Evolutionary conservation across 1,139 yeast genomes (phyloP).

Genomic region (Geotrichum macrosporum): DNA sequence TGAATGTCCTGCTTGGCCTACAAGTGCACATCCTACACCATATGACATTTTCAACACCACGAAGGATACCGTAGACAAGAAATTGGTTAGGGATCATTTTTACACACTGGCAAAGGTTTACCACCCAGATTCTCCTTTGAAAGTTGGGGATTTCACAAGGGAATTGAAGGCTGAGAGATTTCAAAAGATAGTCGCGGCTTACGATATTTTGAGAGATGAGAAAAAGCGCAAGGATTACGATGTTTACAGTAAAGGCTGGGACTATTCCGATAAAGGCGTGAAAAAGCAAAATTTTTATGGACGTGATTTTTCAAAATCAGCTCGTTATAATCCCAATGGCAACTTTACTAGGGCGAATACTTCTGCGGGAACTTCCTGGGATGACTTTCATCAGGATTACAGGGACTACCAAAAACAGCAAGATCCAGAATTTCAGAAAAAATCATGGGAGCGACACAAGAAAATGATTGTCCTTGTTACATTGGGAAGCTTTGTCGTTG

Average conservation of each 20-base stretch:
- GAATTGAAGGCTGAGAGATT: conserved; percentile 47
- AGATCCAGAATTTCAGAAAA: conserved; percentile 33
- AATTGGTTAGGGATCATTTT: conserved; percentile 52
- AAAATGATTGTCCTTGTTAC: conserved; percentile 31
- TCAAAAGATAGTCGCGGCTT: conserved; percentile 68
- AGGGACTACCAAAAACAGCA: conserved; percentile 22
- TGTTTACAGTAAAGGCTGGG: conserved; percentile 23
- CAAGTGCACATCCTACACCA: conserved; percentile 57
- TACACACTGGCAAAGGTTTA: conserved; percentile 68
- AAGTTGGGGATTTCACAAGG: conserved; percentile 19
- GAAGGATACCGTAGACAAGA: conserved; percentile 39
- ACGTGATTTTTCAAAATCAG: conserved; percentile 18
- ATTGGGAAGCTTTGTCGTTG: conserved; percentile 29
- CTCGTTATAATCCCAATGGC: conserved; percentile 10
- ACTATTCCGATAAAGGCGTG: conserved; percentile 30
- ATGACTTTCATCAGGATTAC: conserved; percentile 23
- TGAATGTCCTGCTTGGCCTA: conserved; percentile 52
- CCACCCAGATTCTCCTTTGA: conserved; percentile 67
- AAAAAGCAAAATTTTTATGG: conserved; percentile 35
- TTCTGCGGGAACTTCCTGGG: conserved; percentile 29
- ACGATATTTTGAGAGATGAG: conserved; percentile 62
- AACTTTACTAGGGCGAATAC: conserved; percentile 10
- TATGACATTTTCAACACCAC: conserved; percentile 61
- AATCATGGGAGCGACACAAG: conserved; percentile 31
- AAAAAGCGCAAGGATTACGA: conserved; percentile 45